A percentile compares a stretch with the other conserved stretches of the same genome.
Conservation (phyloP, 495 filamentous ascomycete genomes). For the Neurospora cerealis region DNA sequence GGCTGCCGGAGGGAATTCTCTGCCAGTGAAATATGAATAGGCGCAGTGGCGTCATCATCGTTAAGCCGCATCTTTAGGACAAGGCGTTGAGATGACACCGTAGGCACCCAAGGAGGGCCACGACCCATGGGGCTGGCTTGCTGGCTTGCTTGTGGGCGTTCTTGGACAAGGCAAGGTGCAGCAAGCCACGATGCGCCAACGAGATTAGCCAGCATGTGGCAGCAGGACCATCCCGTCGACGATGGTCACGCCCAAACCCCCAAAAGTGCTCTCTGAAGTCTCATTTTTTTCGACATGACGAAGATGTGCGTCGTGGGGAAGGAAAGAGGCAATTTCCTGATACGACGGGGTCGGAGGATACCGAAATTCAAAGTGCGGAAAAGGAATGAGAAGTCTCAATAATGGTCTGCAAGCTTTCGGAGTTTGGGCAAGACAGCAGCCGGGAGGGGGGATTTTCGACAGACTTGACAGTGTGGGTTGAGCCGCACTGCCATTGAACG, state of each 20-base stretch:
- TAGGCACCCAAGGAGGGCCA: not conserved
- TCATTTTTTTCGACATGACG: not conserved
- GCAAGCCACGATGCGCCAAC: constrained; percentile 1
- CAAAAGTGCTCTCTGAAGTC: not conserved
- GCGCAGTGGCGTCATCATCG: not conserved
- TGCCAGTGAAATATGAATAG: not conserved
- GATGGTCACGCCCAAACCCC: not conserved
- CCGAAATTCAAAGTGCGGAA: constrained; percentile 16
- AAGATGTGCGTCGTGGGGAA: not conserved
- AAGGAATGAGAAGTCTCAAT: constrained; percentile 16
- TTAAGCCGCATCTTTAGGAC: not conserved
- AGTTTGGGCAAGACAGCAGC: constrained; percentile 2
- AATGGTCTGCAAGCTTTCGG: constrained; percentile 25
- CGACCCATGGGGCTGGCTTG: not conserved
- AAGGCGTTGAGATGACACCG: not conserved
- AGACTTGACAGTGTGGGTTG: not conserved
- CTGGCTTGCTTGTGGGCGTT: not conserved
- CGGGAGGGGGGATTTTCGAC: not conserved
- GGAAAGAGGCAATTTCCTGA: constrained; percentile 10
- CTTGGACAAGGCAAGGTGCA: not conserved
- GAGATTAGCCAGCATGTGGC: constrained; percentile 2
- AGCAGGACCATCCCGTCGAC: constrained; percentile 4
- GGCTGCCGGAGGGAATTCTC: not conserved
- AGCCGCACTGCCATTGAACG: not conserved
- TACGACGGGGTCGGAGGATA: constrained; percentile 18